phyloP scores from a whole-genome alignment of 371 early-diverging fungal species.

The Mucor ambiguus region DNA sequence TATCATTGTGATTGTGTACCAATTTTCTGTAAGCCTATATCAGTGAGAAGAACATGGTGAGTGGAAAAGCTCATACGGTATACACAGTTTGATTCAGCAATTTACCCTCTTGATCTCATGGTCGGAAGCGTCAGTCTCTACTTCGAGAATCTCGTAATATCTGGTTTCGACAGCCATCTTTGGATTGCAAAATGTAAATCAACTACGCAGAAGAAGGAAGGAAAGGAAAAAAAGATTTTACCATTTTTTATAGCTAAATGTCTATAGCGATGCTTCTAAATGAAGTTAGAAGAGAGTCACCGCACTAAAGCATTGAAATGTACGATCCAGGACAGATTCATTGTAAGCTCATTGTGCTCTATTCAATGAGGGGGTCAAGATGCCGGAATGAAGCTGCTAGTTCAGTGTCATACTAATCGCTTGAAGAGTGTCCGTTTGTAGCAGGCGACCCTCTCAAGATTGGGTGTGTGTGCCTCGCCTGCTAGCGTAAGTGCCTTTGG shows the following conservation, averaged over 20 bases:
- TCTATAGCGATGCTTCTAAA: background rate
- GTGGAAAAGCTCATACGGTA: background rate
- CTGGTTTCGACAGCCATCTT: constrained; percentile 82
- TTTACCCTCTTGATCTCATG: constrained; percentile 83
- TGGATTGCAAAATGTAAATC: background rate
- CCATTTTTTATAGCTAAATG: background rate
- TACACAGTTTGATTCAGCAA: background rate
- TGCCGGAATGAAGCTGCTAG: background rate
- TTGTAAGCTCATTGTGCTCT: background rate
- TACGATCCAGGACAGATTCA: background rate
- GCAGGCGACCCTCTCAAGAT: too few relatives aligned
- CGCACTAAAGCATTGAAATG: background rate
- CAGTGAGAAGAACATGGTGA: background rate
- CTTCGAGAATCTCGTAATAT: constrained; percentile 92
- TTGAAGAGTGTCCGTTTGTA: too few relatives aligned
- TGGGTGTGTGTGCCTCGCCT: too few relatives aligned
- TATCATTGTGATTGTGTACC: constrained; percentile 23
- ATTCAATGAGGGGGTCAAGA: background rate
- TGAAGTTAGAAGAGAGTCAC: constrained; percentile 1
- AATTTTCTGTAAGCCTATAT: constrained; percentile 89
- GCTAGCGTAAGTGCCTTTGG: too few relatives aligned
- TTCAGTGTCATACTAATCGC: too few relatives aligned
- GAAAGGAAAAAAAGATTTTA: constrained; percentile 5
- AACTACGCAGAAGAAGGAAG: constrained; percentile 2
- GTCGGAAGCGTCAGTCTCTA: constrained; percentile 78